A percentile compares a stretch with the other conserved stretches of the same genome.
Conservation (phyloP, 2,329 filamentous ascomycete genomes). For the Xylaria sp. region DNA sequence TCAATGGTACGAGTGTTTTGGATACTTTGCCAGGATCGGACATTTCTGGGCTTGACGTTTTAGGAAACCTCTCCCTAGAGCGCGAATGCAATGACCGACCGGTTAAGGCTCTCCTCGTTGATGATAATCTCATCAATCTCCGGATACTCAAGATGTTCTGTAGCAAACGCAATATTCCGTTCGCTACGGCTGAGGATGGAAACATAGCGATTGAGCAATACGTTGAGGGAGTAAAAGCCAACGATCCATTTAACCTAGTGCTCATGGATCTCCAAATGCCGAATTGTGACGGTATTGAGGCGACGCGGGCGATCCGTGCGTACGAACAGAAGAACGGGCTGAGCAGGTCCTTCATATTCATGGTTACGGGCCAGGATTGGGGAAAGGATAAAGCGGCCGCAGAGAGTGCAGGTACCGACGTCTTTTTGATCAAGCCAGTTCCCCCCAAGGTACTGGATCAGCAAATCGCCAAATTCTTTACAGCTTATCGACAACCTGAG, state of each 20-base stretch:
- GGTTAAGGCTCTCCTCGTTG: slow-evolving; percentile 23
- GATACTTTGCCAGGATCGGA: neutral
- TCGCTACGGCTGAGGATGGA: slow-evolving; percentile 19
- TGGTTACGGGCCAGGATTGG: slow-evolving; percentile 32
- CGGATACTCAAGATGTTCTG: slow-evolving; percentile 31
- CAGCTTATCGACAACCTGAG: neutral
- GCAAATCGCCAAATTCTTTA: slow-evolving; percentile 16
- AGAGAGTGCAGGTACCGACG: slow-evolving; percentile 15
- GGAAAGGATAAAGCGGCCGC: slow-evolving; percentile 21
- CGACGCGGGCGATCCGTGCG: slow-evolving; percentile 17
- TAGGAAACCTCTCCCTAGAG: neutral
- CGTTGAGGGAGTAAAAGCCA: slow-evolving; percentile 7
- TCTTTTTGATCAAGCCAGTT: slow-evolving; percentile 27
- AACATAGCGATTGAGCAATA: slow-evolving; percentile 22
- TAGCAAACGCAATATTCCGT: slow-evolving; percentile 28
- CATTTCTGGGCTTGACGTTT: slow-evolving; percentile 4
- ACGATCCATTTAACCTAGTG: slow-evolving; percentile 23
- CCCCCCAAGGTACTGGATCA: slow-evolving; percentile 11
- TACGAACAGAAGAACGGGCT: slow-evolving; percentile 13
- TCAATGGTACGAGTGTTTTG: neutral
- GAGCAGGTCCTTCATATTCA: slow-evolving; percentile 21
- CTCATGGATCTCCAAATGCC: slow-evolving; percentile 34
- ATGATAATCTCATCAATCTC: slow-evolving; percentile 28
- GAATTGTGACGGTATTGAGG: slow-evolving; percentile 28
- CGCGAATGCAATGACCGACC: slow-evolving; percentile 6